These are phyloP conservation scores for Euclidium syriacum DNA, from an alignment of 345 rosid species.

Conservation along the genomic window DNA sequence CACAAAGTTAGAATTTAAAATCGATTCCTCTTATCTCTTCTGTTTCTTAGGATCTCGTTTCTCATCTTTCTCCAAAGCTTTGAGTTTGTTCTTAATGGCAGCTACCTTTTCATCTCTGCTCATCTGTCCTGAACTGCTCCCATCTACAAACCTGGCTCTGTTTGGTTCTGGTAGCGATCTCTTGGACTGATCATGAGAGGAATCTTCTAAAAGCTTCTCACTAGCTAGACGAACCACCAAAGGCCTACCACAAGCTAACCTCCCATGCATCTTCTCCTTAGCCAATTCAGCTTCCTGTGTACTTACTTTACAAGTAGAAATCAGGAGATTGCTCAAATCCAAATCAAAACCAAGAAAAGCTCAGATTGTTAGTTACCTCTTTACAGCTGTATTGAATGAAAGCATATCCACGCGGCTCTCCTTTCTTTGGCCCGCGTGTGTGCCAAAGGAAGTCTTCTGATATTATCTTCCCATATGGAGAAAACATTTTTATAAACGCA, in stretches of 20 bases:
- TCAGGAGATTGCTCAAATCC: slow-evolving; percentile 41
- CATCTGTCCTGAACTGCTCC: slow-evolving; percentile 49
- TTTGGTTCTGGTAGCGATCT: slow-evolving; percentile 31
- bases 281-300: slow-evolving; percentile 96
- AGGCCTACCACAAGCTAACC: slow-evolving; percentile 86
- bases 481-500: slow-evolving; percentile 80
- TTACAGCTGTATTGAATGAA: slow-evolving; percentile 67
- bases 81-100: slow-evolving; percentile 87
- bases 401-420: slow-evolving; percentile 87
- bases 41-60: slow-evolving; percentile 50
- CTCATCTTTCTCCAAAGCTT: slow-evolving; percentile 64
- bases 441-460: slow-evolving; percentile 95
- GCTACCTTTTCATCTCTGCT: slow-evolving; percentile 68
- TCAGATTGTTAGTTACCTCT: slow-evolving; percentile 59
- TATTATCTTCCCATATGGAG: slow-evolving; percentile 76
- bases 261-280: slow-evolving; percentile 93
- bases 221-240: slow-evolving; percentile 74
- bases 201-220: slow-evolving; percentile 55
- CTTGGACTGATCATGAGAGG: slow-evolving; percentile 33
- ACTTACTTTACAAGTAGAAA: slow-evolving; percentile 72
- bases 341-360: background rate
- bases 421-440: slow-evolving; percentile 86
- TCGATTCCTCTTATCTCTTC: slow-evolving; percentile 28
- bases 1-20: background rate
- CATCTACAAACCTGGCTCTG: slow-evolving; percentile 29